Conservation (phyloP, 306 rosid genomes). For the Dalbergia oliveri region DNA sequence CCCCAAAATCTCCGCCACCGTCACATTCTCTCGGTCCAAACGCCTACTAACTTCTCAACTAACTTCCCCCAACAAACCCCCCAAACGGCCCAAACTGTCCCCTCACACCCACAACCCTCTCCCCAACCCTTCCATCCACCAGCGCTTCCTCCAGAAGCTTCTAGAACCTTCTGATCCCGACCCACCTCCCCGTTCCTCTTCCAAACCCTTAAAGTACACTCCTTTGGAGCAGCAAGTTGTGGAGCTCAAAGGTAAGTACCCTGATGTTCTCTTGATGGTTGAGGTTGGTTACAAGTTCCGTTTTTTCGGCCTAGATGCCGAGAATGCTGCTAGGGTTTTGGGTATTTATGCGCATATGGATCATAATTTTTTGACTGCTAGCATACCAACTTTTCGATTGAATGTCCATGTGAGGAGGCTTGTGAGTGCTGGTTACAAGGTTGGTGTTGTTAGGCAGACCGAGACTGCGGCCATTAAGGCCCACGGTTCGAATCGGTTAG, state of each 20-base stretch:
- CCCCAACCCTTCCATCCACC: slow-evolving; percentile 69
- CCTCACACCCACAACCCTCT: slow-evolving; percentile 60
- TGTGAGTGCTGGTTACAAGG: slow-evolving; percentile 86
- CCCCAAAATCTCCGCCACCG: slow-evolving; percentile 84
- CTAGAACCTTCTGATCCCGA: slow-evolving; percentile 64
- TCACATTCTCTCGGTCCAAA: slow-evolving; percentile 81
- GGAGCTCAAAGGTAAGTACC: slow-evolving; percentile 70
- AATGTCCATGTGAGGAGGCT: slow-evolving; percentile 93
- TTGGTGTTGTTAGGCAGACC: slow-evolving; percentile 94
- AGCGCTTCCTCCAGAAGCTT: slow-evolving; percentile 74
- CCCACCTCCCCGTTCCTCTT: slow-evolving; percentile 39
- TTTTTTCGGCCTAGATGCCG: slow-evolving; percentile 86
- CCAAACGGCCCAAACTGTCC: slow-evolving; percentile 71
- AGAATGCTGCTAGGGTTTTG: slow-evolving; percentile 75
- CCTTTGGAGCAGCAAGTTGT: slow-evolving; percentile 83
- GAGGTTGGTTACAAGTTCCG: slow-evolving; percentile 93
- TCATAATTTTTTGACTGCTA: slow-evolving; percentile 84
- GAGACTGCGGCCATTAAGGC: slow-evolving; percentile 96
- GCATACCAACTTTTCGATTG: slow-evolving; percentile 83
- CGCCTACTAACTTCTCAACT: slow-evolving; percentile 70
- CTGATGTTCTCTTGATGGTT: slow-evolving; percentile 91
- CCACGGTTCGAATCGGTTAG: slow-evolving; percentile 71
- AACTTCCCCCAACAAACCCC: slow-evolving; percentile 51
- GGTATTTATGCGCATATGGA: slow-evolving; percentile 86
- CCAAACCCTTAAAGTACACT: slow-evolving; percentile 59